Evolutionary conservation across 306 rosid genomes (phyloP).

Genomic region (Cucurbita argyrosperma): DNA sequence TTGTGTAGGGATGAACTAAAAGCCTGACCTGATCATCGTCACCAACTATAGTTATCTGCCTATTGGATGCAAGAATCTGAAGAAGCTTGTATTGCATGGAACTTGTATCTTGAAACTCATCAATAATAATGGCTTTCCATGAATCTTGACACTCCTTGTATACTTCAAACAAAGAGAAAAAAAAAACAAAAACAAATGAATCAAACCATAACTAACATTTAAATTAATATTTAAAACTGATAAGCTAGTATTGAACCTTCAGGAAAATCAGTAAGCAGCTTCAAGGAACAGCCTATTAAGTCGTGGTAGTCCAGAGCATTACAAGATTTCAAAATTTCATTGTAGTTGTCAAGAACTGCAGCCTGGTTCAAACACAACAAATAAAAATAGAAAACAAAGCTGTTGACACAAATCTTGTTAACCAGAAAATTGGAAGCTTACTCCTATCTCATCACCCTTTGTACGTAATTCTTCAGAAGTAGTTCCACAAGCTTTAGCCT

Average conservation of each 20-base stretch:
- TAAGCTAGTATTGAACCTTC: conserved; percentile 37
- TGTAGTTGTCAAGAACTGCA: conserved; percentile 58
- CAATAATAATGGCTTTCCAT: conserved; percentile 82
- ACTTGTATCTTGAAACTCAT: conserved; percentile 97
- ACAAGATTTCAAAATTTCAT: conserved; percentile 63
- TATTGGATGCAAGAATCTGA: conserved; percentile 53
- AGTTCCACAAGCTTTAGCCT: conserved; percentile 91
- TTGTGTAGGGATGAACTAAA: background rate
- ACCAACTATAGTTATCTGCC: conserved; percentile 77
- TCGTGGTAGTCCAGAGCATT: conserved; percentile 94
- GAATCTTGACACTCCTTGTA: conserved; percentile 57
- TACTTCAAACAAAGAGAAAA: conserved; percentile 22
- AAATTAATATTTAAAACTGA: conserved; percentile 3
- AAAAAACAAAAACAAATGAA: background rate
- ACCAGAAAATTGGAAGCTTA: conserved; percentile 33
- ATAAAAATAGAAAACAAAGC: conserved; percentile 13
- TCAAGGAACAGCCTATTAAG: conserved; percentile 77
- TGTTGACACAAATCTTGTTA: background rate
- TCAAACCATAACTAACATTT: conserved; percentile 24
- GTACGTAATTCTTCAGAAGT: conserved; percentile 37
- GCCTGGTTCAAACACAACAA: conserved; percentile 47
- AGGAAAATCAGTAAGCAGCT: conserved; percentile 67
- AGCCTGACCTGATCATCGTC: conserved; percentile 73
- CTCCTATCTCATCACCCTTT: conserved; percentile 74
- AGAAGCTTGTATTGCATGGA: conserved; percentile 81